Evolutionary conservation across 805 yeast genomes (phyloP), one percentile per base, ranked within the genome.

Genomic region (Ascoidea rubescens): DNA sequence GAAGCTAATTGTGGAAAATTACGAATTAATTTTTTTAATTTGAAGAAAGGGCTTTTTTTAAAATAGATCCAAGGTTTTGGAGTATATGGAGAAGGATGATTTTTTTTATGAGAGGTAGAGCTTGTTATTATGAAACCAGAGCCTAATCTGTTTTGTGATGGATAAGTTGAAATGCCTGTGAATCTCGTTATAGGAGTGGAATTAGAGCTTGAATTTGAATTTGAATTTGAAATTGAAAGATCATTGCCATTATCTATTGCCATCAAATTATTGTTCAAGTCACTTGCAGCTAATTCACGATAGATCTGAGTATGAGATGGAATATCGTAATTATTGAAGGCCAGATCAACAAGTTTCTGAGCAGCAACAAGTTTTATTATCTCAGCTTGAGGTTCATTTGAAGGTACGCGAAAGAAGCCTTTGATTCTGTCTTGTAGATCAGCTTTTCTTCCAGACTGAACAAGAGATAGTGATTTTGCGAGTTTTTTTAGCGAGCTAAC

Each of bases 401-500:
- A 21, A 21, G 28, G 28, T 21, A 21, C 28, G 28, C 28, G 28
- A 44, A 80, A 57, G 57, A 68, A 74, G n/a, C 65, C 67, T 50
- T 67, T 61, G 5, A 87, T 64, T 42, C 88, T 69, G 43, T 77
- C 79, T 51, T 74, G 73, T 12, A 86, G 64, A 42, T 77, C 83
- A 21, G 74, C 72, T 64, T 87, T 87, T 45, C 79, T 67, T 1
- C 93, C 95, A 5, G 72, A 60, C 7, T 68, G 58, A 1, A 78
- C 64, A 17, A 82, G 63, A 1, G 75, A 74, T 16, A 80, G 59
- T 1, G 79, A 59, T 47, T 77, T 69, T 43, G 82, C 74, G 1
- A 82, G 59, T 17, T 67, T 71, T 62, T 80, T 81, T 52, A 82
- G 67, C 52, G 75, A 77, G 0, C 73, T 64, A 1, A 80, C 78